Conservation (phyloP, 140 eudicot species). For the Stevia rebaudiana region DNA sequence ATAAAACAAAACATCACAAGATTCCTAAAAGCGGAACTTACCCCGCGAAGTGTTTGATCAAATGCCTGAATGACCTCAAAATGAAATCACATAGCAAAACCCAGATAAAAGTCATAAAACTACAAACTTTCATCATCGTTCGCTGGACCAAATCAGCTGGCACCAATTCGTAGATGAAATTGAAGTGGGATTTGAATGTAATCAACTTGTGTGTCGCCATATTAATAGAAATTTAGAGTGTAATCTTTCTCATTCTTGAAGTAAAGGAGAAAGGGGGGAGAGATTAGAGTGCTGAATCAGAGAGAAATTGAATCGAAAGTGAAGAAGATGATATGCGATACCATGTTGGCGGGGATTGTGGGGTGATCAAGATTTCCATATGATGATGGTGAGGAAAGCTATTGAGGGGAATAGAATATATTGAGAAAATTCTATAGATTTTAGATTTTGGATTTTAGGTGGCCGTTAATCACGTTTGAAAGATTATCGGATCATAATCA, state of each 20-base stretch:
- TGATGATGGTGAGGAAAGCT: constrained; percentile 21
- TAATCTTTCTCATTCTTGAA: constrained; percentile 26
- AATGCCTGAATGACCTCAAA: constrained; percentile 20
- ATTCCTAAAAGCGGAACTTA: constrained; percentile 12
- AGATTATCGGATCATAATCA: not conserved
- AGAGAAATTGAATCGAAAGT: not conserved
- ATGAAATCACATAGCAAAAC: constrained; percentile 11
- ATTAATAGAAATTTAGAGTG: constrained; percentile 1
- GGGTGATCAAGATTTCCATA: constrained; percentile 13
- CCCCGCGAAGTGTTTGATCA: constrained; percentile 36
- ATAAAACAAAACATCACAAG: not conserved
- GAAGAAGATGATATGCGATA: constrained; percentile 23
- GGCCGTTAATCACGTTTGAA: constrained; percentile 4
- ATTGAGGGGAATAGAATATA: constrained; percentile 1
- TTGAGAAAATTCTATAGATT: not conserved
- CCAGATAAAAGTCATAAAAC: constrained; percentile 21
- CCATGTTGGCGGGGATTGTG: constrained; percentile 37
- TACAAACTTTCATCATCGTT: constrained; percentile 27
- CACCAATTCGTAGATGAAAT: constrained; percentile 12
- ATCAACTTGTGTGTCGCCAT: constrained; percentile 29
- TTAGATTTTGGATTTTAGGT: too few relatives aligned
- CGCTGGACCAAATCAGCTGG: constrained; percentile 22
- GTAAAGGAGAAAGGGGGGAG: constrained; percentile 44
- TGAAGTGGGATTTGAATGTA: constrained; percentile 30
- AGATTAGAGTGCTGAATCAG: constrained; percentile 29